phyloP scores from a whole-genome alignment of 331 rosid species.

The Acacia pycnantha region DNA sequence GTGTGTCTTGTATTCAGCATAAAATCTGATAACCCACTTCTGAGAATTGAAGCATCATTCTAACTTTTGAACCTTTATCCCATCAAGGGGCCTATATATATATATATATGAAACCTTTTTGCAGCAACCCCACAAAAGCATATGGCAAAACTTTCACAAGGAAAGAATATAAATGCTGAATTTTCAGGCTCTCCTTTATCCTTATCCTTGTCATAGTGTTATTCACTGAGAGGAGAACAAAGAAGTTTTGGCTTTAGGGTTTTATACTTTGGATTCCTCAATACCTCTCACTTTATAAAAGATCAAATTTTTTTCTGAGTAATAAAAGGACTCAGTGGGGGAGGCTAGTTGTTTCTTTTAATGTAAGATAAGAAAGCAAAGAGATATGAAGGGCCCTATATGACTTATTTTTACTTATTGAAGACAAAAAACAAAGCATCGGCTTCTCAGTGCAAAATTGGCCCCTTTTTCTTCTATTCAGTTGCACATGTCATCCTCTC shows the following conservation, averaged over 20 bases:
- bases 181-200: conserved; percentile 40
- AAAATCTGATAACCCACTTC: conserved; percentile 49
- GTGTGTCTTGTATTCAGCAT: conserved; percentile 79
- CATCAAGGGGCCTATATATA: conserved; percentile 22
- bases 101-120: conserved; percentile 25
- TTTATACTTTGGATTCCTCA: conserved; percentile 79
- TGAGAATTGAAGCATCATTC: conserved; percentile 57
- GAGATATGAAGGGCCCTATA: conserved; percentile 19
- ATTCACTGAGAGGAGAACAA: conserved; percentile 19
- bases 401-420: conserved; percentile 15
- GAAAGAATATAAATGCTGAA: conserved; percentile 30
- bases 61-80: conserved; percentile 63
- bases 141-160: conserved; percentile 34
- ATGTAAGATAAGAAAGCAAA: conserved; percentile 6
- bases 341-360: conserved; percentile 10
- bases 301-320: conserved; percentile 27
- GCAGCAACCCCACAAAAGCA: conserved; percentile 50
- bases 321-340: conserved; percentile 28
- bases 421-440: conserved; percentile 37
- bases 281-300: conserved; percentile 38
- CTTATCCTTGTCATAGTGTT: conserved; percentile 46
- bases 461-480: conserved; percentile 17
- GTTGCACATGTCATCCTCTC: conserved; percentile 28
- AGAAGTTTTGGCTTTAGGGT: conserved; percentile 64
- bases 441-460: conserved; percentile 15